Evolutionary conservation across 2,329 filamentous ascomycete species (phyloP), one percentile per base, ranked within the genome.

Genomic region (Hypoxylon sp.): DNA sequence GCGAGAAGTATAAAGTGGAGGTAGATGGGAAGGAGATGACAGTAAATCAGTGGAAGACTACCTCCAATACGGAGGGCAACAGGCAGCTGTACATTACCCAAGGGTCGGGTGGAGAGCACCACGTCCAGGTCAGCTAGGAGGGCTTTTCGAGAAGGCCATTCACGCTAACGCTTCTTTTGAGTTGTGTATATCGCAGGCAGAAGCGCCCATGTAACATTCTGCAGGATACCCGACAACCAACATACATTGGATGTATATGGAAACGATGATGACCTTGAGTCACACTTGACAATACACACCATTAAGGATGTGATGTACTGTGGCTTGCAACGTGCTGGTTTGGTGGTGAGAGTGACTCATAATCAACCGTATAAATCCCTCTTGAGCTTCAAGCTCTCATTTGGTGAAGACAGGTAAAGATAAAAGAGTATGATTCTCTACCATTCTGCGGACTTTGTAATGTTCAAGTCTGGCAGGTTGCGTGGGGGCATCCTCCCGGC

Each of bases 21-120:
- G 28, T 76, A n/a, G 70, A 75, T 36, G 71, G 69, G 9, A 18
- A 69, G 4, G 26, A 38, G 18, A 62, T 58, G n/a, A 38, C 54
- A 26, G 24, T n/a, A 18, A 50, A 48, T 42, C 22, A 53, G 2
- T 33, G 22, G 11, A 48, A 52, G 26, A 9, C 48, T 26, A 44
- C 46, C 14, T 38, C 16, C 4, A 18, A 66, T 6, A 57, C 22
- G 6, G 49, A 48, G 18, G 64, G 65, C 11, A 54, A 61, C 7
- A 56, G 56, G 49, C 33, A 55, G n/a, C 42, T 70, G 16, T 57
- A 61, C 33, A 60, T 56, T 3, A 38, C 51, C 14, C 54, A 38
- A 36, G 53, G 54, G 8, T 45, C 30, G 7, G 64, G 65, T 28
- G 69, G 69, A 9, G 22, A 58, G 18, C 69, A 72, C 46, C 64